These are phyloP conservation scores for Scutellaria barbata DNA, from an alignment of 257 asterid species.

Conservation along the genomic window DNA sequence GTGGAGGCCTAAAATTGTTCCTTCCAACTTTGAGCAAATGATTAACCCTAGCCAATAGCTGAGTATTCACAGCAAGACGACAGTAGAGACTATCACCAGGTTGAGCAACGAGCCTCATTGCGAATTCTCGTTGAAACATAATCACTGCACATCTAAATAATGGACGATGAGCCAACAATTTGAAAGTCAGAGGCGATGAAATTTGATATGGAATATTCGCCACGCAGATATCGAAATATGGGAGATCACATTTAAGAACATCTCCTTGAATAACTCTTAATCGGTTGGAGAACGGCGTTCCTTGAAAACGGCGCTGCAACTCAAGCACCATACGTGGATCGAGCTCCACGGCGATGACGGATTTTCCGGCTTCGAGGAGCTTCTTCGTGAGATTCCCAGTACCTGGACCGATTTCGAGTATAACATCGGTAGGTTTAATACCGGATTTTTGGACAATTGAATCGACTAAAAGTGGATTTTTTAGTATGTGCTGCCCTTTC, in stretches of 20 bases:
- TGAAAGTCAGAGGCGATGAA: slow-evolving; percentile 94
- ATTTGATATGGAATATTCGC: slow-evolving; percentile 97
- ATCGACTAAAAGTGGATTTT: slow-evolving; percentile 82
- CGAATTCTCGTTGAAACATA: slow-evolving; percentile 94
- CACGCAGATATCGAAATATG: slow-evolving; percentile 93
- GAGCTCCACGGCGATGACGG: slow-evolving; percentile 85
- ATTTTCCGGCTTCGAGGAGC: slow-evolving; percentile 93
- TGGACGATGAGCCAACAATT: slow-evolving; percentile 82
- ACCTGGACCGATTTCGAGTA: slow-evolving; percentile 98
- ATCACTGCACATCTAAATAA: slow-evolving; percentile 92
- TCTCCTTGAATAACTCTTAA: slow-evolving; percentile 86
- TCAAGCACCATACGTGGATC: slow-evolving; percentile 99
- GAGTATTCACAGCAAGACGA: slow-evolving; percentile 95
- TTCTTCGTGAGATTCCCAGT: slow-evolving; percentile 95
- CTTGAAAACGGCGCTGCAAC: slow-evolving; percentile 87
- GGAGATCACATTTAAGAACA: slow-evolving; percentile 87
- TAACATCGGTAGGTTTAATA: slow-evolving; percentile 74
- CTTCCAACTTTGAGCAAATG: slow-evolving; percentile 89
- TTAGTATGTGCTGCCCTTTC: slow-evolving; percentile 90
- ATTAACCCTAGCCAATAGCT: slow-evolving; percentile 73
- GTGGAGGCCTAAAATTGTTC: slow-evolving; percentile 98
- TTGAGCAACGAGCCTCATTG: slow-evolving; percentile 96
- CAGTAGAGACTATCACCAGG: slow-evolving; percentile 92
- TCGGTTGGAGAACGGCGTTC: slow-evolving; percentile 72
- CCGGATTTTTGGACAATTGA: slow-evolving; percentile 90